phyloP scores from a whole-genome alignment of 2,329 filamentous ascomycete species.

The Pseudogymnoascus sp. region DNA sequence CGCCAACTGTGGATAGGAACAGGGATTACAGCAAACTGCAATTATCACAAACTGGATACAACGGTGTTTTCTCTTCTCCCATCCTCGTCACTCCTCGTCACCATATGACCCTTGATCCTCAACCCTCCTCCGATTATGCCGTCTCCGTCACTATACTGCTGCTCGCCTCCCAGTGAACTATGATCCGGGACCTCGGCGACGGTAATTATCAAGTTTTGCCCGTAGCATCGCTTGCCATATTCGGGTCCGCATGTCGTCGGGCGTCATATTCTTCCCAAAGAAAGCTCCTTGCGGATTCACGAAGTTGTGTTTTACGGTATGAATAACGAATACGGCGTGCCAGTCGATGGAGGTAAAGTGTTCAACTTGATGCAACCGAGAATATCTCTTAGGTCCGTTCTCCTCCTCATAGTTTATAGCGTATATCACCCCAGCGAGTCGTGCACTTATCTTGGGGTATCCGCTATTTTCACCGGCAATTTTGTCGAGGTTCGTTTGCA shows the following conservation, averaged over 20 bases:
- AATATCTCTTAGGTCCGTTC: neutral
- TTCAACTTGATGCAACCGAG: neutral
- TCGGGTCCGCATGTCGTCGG: neutral
- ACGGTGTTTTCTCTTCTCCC: too few relatives aligned
- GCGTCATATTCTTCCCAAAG: neutral
- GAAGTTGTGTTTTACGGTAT: neutral
- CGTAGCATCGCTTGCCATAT: neutral
- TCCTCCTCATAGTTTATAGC: neutral
- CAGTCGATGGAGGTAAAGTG: neutral
- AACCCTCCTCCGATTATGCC: neutral
- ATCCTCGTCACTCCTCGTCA: too few relatives aligned
- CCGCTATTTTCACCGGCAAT: too few relatives aligned
- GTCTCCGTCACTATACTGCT: neutral
- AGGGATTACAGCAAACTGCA: too few relatives aligned
- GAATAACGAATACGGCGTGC: neutral
- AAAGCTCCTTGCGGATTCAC: neutral
- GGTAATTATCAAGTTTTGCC: neutral
- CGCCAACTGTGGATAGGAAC: too few relatives aligned
- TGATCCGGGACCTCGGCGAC: neutral
- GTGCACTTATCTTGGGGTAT: too few relatives aligned
- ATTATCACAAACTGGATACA: too few relatives aligned
- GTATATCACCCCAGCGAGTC: too few relatives aligned
- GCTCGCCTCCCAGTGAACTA: neutral
- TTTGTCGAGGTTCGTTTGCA: neutral
- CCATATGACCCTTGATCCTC: neutral